Percentiles rank a stretch among this genome's conserved stretches.
Evolutionary conservation across 768 basidiomycete genomes (phyloP).

Genomic region (Amyloporia xantha): DNA sequence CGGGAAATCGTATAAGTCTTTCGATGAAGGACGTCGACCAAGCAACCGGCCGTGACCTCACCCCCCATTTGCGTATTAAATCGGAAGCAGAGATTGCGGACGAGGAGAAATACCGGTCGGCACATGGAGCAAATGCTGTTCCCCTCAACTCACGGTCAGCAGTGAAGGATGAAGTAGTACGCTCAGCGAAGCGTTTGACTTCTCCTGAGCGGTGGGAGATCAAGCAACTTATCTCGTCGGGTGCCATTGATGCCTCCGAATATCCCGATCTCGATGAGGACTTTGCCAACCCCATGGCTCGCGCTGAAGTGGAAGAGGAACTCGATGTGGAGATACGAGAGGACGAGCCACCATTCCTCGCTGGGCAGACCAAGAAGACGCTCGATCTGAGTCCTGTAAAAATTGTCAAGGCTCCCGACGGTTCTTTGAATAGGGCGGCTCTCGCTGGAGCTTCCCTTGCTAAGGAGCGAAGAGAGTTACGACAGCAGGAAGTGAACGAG

Average conservation of each 20-base stretch:
- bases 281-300: conserved; percentile 64
- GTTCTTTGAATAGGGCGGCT: conserved; percentile 92
- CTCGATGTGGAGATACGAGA: conserved; percentile 96
- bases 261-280: conserved; percentile 92
- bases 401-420: conserved; percentile 97
- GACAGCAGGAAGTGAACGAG: conserved; percentile 93
- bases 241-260: conserved; percentile 85
- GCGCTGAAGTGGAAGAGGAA: conserved; percentile 91
- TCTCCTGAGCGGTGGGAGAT: conserved; percentile 99
- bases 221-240: conserved; percentile 96
- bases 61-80: conserved; percentile 91
- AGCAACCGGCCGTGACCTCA: conserved; percentile 78
- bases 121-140: conserved; percentile 80
- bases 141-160: conserved; percentile 55
- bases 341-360: conserved; percentile 92
- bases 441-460: conserved; percentile 89
- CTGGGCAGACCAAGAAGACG: conserved; percentile 93
- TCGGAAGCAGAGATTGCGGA: conserved; percentile 86
- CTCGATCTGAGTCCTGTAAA: conserved; percentile 96
- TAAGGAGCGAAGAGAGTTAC: conserved; percentile 90
- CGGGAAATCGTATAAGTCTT: conserved; percentile 72
- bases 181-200: conserved; percentile 84
- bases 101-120: conserved; percentile 61
- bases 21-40: conserved; percentile 99
- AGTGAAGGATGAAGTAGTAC: conserved; percentile 39